phyloP scores from a whole-genome alignment of 75 land plant genomes.

The Picea sitchensis region DNA sequence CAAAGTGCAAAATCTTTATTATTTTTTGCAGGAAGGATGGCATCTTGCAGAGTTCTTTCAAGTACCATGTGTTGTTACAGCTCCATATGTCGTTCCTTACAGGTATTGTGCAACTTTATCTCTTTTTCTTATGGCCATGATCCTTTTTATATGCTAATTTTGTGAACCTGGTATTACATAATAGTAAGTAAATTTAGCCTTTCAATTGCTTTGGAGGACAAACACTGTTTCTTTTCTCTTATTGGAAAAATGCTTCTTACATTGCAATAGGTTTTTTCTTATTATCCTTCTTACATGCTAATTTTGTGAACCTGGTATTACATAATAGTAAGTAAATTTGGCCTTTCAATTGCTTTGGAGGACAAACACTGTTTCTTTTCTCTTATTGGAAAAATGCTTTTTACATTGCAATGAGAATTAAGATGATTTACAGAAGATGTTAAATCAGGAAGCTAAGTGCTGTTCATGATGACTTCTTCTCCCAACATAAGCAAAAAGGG shows the following conservation, averaged over 20 bases:
- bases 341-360: neutral
- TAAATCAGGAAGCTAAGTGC: too few species aligned
- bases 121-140: neutral
- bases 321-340: neutral
- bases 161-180: neutral
- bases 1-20: neutral
- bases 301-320: neutral
- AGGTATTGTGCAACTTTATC: conserved; percentile 24
- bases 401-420: neutral
- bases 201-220: neutral
- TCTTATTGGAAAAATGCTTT: neutral
- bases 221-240: neutral
- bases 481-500: too few species aligned
- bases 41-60: conserved; percentile 77
- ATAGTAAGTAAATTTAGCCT: neutral
- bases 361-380: neutral
- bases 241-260: too few species aligned
- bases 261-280: neutral
- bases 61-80: conserved; percentile 68
- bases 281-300: neutral
- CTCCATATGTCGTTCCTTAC: conserved; percentile 93
- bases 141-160: neutral
- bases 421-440: neutral
- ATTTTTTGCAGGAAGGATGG: conserved; percentile 76
- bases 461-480: too few species aligned